Evolutionary conservation across 2,329 filamentous ascomycete species (phyloP), one percentile per base, ranked within the genome.

Genomic region (Leptodontidium sp.): DNA sequence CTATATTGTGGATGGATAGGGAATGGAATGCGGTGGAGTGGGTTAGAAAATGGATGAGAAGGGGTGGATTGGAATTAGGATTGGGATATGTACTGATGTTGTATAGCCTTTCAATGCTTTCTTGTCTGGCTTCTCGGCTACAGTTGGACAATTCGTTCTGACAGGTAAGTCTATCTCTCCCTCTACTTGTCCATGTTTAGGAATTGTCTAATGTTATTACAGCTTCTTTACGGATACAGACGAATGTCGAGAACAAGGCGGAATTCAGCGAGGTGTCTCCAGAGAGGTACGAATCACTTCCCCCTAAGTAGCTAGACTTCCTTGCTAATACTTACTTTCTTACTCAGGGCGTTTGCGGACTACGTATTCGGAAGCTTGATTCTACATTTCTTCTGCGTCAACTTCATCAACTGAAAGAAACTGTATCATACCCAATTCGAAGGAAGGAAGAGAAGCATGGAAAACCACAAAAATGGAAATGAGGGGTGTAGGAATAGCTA

Each of bases 301-400:
- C 38, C 57, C 11, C n/a, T 17, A 9, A 6, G 4, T 21, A 32
- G 21, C 32, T 26, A 35, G 47, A 32, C n/a, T 17, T 24, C 5
- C 29, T 40, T 50, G 65, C 72, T 78, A 68, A 75, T 53, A 52
- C 43, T 61, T 40, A 53, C 45, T 62, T 40, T 50, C 45, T 62
- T 17, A 29, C 66, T 67, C 75, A 97, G 94, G 80, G 95, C 96
- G 49, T 99, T 99, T 81, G 94, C 96, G 78, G 96, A 99, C 83
- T 99, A 92, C 79, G 87, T 99, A 70, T 93, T 98, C 76, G 96
- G 95, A 80, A 98, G 94, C 81, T 81, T 99, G 80, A 93, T 98
- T 79, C 84, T 98, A 80, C 96, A 99, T 84, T 97, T 98, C 84
- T 99, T 99, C 86, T 98, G 94, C 83, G 90, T 98, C 80, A 99